Base-by-base conservation (phyloP, 768 basidiomycete species). In the Mycena amicta region DNA sequence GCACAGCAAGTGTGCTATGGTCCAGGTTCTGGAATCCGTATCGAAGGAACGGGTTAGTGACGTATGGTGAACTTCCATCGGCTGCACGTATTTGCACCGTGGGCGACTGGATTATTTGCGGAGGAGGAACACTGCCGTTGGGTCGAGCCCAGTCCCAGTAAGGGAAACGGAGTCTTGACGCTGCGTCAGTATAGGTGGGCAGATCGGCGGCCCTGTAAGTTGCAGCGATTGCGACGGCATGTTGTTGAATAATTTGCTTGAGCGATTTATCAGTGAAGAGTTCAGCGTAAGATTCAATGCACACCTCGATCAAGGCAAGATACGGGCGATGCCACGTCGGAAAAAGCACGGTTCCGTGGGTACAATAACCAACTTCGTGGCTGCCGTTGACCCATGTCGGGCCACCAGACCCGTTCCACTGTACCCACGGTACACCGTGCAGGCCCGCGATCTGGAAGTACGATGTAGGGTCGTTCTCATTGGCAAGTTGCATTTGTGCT, bases 91-190 rank as follows among this genome's bases (percentile, higher is more conserved):
- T 77, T 1, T 66, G 63, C 29, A 78, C 73, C 25, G 69, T 56
- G 49, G 65, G 61, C 29, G 68, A 55, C 8, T 70, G 67, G 51
- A 78, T 77, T 40, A 81, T 72, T 56, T 77, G 74, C 1, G 67
- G 53, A 5, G 80, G 79, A 26, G 77, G 77, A 15, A 75, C 68
- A 1, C 70, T 37, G 16, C 75, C 72, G 2, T 33, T 50, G 4
- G n/a, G n/a, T n/a, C n/a, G n/a, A n/a, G 81, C 80, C 82, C 82
- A 83, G 64, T 83, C 82, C 82, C 81, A 83, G 70, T 76, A 83
- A 0, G 80, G 80, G 45, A 72, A 67, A 22, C 80, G 74, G 8
- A 80, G 66, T 16, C 68, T 55, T 22, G 52, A 28, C 4, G 80
- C 79, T 1, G 74, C 77, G 22, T 65, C 41, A 23, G 66, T 52